Conservation (phyloP, 129 eudicot genomes). For the Tagetes patula region DNA sequence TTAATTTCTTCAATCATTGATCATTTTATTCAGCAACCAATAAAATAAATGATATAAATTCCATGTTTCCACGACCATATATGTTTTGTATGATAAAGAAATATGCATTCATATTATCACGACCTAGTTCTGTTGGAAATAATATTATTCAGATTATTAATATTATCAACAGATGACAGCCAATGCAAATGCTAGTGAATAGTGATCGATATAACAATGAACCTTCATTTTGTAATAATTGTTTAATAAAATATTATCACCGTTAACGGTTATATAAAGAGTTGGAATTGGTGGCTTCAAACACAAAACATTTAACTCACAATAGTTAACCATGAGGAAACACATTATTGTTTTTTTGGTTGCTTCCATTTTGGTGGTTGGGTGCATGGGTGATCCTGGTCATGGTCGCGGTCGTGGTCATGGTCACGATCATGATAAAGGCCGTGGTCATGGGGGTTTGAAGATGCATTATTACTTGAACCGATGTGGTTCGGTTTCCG, state of each 20-base stretch:
- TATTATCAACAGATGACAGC: neutral
- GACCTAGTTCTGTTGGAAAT: neutral
- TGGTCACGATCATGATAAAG: neutral
- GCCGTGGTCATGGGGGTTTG: conserved; percentile 8
- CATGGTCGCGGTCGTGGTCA: neutral
- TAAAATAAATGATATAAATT: conserved; percentile 12
- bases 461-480: conserved; percentile 35
- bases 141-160: neutral
- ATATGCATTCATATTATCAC: neutral
- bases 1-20: conserved; percentile 17
- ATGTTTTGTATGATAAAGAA: conserved; percentile 5
- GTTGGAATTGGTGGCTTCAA: conserved; percentile 6
- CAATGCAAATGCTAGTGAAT: neutral
- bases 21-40: neutral
- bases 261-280: conserved; percentile 27
- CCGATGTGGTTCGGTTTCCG: conserved; percentile 36
- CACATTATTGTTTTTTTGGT: conserved; percentile 24
- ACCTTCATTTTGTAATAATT: neutral
- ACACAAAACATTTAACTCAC: neutral
- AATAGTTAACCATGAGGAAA: conserved; percentile 24
- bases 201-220: neutral
- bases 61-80: conserved; percentile 23
- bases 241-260: neutral
- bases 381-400: conserved; percentile 25
- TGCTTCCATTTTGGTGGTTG: conserved; percentile 30